A percentile compares a stretch with the other conserved stretches of the same genome.
These are phyloP conservation scores for Hirschioporus abietinus DNA, from an alignment of 768 basidiomycete species.

Conservation along the genomic window DNA sequence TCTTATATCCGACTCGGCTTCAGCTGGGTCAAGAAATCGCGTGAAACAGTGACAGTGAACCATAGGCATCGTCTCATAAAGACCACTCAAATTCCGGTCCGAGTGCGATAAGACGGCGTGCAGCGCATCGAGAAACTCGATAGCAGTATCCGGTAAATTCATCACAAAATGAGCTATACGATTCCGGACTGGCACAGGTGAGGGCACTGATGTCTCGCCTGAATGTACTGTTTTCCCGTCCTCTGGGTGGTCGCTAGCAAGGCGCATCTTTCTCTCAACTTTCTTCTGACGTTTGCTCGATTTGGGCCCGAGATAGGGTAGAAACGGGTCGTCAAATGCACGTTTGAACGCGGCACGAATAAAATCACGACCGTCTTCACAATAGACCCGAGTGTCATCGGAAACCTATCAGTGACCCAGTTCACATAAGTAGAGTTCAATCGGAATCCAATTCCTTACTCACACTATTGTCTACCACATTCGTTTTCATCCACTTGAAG, in stretches of 20 bases:
- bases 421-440: slow-evolving; percentile 7
- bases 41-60: slow-evolving; percentile 98
- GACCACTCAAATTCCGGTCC: slow-evolving; percentile 42
- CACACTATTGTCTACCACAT: slow-evolving; percentile 75
- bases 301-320: slow-evolving; percentile 45
- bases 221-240: slow-evolving; percentile 6
- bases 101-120: slow-evolving; percentile 56
- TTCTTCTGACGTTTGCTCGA: slow-evolving; percentile 35
- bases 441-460: slow-evolving; percentile 20
- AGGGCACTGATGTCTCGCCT: slow-evolving; percentile 8
- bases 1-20: slow-evolving; percentile 73
- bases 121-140: slow-evolving; percentile 87
- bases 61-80: slow-evolving; percentile 65
- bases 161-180: slow-evolving; percentile 88
- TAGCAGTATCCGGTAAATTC: slow-evolving; percentile 93
- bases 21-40: slow-evolving; percentile 63
- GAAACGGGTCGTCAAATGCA: slow-evolving; percentile 63
- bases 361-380: slow-evolving; percentile 84
- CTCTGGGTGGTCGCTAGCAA: slow-evolving; percentile 21
- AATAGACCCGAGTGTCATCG: slow-evolving; percentile 62
- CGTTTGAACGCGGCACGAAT: slow-evolving; percentile 55
- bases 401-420: slow-evolving; percentile 46
- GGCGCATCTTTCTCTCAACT: slow-evolving; percentile 24
- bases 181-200: slow-evolving; percentile 31
- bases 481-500: slow-evolving; percentile 66